A percentile compares a stretch with the other conserved stretches of the same genome.
phyloP scores from a whole-genome alignment of 768 basidiomycete species.

The Tricholomella constricta region DNA sequence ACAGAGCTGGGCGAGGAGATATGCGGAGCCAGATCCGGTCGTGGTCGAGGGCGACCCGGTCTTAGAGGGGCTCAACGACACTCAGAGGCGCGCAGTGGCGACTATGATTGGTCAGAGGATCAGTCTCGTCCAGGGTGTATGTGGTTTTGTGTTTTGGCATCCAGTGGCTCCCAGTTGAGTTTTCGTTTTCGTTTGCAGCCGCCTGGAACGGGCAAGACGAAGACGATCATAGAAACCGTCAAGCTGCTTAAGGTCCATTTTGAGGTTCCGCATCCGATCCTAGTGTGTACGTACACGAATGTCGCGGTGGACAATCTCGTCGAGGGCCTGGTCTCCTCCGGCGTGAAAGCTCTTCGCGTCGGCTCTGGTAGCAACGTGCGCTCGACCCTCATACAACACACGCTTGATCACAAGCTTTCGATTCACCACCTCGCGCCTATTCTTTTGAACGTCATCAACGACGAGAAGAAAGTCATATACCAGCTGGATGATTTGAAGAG shows the following conservation, averaged over 20 bases:
- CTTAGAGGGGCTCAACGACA: constrained; percentile 62
- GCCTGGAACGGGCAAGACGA: constrained; percentile 92
- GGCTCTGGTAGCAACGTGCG: constrained; percentile 66
- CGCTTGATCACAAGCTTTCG: constrained; percentile 64
- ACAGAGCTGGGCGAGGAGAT: constrained; percentile 78
- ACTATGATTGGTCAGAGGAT: constrained; percentile 81
- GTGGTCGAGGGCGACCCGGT: constrained; percentile 78
- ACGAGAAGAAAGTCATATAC: constrained; percentile 33
- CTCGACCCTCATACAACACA: constrained; percentile 53
- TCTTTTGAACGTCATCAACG: constrained; percentile 42
- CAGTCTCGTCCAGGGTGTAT: constrained; percentile 85
- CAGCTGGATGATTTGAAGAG: constrained; percentile 26
- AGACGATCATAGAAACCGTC: constrained; percentile 85
- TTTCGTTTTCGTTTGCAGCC: constrained; percentile 47
- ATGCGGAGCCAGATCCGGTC: constrained; percentile 59
- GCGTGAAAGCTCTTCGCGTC: constrained; percentile 75
- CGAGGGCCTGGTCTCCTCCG: constrained; percentile 62
- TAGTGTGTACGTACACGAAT: constrained; percentile 95
- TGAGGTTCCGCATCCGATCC: constrained; percentile 77
- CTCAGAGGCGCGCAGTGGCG: constrained; percentile 83
- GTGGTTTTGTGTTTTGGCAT: constrained; percentile 23
- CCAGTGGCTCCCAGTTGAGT: constrained; percentile 4
- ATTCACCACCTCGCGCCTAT: constrained; percentile 55
- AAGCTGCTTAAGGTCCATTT: constrained; percentile 82
- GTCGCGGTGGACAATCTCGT: constrained; percentile 91